These are phyloP conservation scores for Stemphylium lycopersici DNA, from an alignment of 2,329 filamentous ascomycete species.

Conservation along the genomic window DNA sequence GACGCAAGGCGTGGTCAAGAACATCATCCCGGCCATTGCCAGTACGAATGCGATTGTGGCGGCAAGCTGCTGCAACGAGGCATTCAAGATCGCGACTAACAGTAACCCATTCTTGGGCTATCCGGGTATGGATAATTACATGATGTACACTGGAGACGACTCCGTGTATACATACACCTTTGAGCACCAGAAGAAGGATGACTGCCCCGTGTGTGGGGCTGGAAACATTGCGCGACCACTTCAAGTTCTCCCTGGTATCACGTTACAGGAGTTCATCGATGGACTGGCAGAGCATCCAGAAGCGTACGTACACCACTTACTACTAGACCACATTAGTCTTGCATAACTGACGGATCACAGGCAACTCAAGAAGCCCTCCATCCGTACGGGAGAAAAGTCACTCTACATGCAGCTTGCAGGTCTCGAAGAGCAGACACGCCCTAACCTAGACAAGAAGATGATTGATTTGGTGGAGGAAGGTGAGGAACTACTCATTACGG, in stretches of 20 bases:
- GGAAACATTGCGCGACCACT: constrained; percentile 75
- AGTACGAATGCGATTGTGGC: constrained; percentile 97
- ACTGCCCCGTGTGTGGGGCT: constrained; percentile 88
- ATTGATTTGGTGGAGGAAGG: constrained; percentile 77
- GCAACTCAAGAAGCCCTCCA: constrained; percentile 91
- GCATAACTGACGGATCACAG: constrained; percentile 28
- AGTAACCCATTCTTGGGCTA: constrained; percentile 80
- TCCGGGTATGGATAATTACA: constrained; percentile 79
- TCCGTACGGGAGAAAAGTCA: constrained; percentile 80
- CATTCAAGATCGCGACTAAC: constrained; percentile 87
- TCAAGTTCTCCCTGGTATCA: constrained; percentile 71
- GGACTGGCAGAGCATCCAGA: constrained; percentile 82
- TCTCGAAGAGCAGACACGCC: constrained; percentile 81
- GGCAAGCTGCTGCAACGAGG: constrained; percentile 94
- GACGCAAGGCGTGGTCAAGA: constrained; percentile 97
- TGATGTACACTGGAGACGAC: constrained; percentile 99
- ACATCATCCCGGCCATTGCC: constrained; percentile 98
- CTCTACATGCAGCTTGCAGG: constrained; percentile 89
- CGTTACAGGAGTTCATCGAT: constrained; percentile 83
- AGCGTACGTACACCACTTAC: constrained; percentile 54
- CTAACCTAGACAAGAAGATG: constrained; percentile 81
- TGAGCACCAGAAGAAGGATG: constrained; percentile 88
- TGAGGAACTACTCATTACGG: constrained; percentile 89
- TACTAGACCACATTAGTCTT: background rate
- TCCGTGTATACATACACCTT: constrained; percentile 98